Evolutionary conservation across 352 stramenopile genomes (phyloP).

Genomic region (Phytophthora cajani): DNA sequence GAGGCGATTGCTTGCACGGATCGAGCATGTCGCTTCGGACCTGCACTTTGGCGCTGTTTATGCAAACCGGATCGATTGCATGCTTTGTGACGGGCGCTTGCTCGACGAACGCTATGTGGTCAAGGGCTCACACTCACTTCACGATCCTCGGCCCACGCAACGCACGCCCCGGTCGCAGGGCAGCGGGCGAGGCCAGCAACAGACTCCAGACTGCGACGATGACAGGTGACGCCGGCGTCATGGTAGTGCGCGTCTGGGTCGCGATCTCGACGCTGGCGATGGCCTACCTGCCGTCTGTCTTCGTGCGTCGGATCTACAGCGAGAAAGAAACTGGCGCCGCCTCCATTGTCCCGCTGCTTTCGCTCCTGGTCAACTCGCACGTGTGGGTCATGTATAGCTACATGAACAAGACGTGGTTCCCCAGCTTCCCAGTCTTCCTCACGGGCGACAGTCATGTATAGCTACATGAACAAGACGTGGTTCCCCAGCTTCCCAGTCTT

Average conservation of each 20-base stretch:
- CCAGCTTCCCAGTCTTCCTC: constrained; percentile 33
- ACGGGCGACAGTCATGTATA: constrained; percentile 25
- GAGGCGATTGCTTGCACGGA: not conserved
- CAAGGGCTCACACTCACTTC: constrained; percentile 16
- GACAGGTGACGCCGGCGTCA: constrained; percentile 2
- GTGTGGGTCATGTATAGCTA: constrained; percentile 24
- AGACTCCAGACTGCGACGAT: not conserved
- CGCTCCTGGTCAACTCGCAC: constrained; percentile 22
- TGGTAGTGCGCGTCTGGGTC: constrained; percentile 19
- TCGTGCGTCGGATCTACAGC: constrained; percentile 20
- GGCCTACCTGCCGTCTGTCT: constrained; percentile 20
- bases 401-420: constrained; percentile 32
- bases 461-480: constrained; percentile 25
- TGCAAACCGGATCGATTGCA: constrained; percentile 11
- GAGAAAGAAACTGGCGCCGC: constrained; percentile 4
- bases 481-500: constrained; percentile 37
- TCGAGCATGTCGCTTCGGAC: not conserved
- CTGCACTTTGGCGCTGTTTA: constrained; percentile 9
- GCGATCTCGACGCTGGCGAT: constrained; percentile 18
- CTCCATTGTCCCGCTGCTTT: constrained; percentile 11
- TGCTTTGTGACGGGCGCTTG: constrained; percentile 7
- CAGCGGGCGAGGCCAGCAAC: not conserved
- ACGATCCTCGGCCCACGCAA: not conserved
- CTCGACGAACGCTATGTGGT: constrained; percentile 14
- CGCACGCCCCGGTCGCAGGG: not conserved